Evolutionary conservation across 164 flowering plant species (phyloP), one percentile per base, ranked within the genome.

Genomic region (Nymphaea thermarum): DNA sequence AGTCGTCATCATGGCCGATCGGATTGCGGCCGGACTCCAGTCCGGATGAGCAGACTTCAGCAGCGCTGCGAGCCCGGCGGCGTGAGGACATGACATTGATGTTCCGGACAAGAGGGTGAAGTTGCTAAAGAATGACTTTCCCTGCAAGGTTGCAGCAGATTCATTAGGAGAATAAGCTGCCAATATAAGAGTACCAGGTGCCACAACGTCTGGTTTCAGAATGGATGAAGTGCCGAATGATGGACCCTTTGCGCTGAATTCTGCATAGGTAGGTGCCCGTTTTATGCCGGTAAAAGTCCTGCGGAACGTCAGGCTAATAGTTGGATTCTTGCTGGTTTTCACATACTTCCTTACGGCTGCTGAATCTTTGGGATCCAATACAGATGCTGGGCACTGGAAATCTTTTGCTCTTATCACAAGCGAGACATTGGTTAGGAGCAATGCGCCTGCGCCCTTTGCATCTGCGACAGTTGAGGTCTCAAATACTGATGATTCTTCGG

Each of bases 1-100:
- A 0, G 92, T 85, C 5, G 92, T 88, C 90, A 88, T 86, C 75
- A 86, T 76, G 67, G 96, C 87, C 2, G 93, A 90, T 7, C 87
- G 72, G 65, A 86, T 86, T 8, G 90, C 86, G 0, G 91, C 89
- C 0, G 92, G 87, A 73, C 85, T 84, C 92, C 94, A 88, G 2
- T 80, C 83, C 0, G 92, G 92, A 71, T 84, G 86, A 2, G 76
- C 85, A 3, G 67, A 82, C 60, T 75, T 85, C 42, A 87, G 59
- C 7, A 90, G 77, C 3, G 91, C 91, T 0, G 81, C 92, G 10
- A 85, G 71, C 0, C 96, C 96, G 0, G 87, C 71, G 12, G 77
- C 87, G 51, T 86, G 91, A 2, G 96, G 91, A 67, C 87, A 84
- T 2, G 96, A 44, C 93, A 87, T 86, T 62, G 93, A 89, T 17